Conservation (phyloP, 768 basidiomycete species). For the Multifurca ochricompacta region DNA sequence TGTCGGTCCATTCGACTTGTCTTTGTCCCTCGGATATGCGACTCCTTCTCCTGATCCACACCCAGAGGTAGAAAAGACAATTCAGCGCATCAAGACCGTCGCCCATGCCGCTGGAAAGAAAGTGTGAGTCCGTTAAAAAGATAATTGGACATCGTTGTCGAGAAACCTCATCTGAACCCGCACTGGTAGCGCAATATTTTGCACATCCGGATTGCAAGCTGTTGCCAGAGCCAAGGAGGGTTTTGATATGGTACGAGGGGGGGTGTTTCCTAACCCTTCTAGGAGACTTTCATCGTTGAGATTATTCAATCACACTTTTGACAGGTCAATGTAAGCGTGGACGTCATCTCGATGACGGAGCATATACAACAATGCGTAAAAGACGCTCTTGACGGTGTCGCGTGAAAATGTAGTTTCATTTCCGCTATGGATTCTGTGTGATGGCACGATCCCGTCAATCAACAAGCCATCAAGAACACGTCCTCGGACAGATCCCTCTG, state of each 20-base stretch:
- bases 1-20: slow-evolving; percentile 64
- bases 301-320: no score
- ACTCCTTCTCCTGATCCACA: slow-evolving; percentile 58
- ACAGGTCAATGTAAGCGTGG: neutral
- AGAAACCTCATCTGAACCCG: neutral
- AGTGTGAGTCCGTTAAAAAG: no score
- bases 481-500: no score
- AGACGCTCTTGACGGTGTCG: neutral
- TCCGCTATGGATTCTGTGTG: neutral
- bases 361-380: neutral
- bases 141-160: neutral
- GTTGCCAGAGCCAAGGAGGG: slow-evolving; percentile 39
- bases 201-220: slow-evolving; percentile 38
- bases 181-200: slow-evolving; percentile 39
- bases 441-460: neutral
- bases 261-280: no score
- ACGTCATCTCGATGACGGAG: neutral
- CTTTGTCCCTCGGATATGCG: slow-evolving; percentile 51
- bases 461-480: no score
- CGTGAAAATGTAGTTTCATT: neutral
- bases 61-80: slow-evolving; percentile 52
- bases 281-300: no score
- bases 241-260: slow-evolving; percentile 44
- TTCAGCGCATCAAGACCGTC: slow-evolving; percentile 43
- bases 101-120: slow-evolving; percentile 54